Base-by-base conservation (phyloP, 306 rosid species). In the Gastrolobium bilobum region DNA sequence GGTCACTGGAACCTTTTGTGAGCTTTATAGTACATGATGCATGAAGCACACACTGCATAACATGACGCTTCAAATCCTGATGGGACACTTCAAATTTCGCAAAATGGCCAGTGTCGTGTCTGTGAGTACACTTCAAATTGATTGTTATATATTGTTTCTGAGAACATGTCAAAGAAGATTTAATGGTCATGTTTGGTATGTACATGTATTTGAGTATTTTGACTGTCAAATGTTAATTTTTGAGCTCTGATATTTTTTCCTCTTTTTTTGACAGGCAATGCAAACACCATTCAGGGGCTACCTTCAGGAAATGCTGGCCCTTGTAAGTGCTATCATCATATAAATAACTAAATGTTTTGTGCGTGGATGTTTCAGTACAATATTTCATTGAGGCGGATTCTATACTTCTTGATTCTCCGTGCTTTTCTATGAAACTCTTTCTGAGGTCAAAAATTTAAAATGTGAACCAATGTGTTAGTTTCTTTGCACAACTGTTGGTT, bases 231-330 rank as follows among this genome's bases (percentile, higher is more conserved):
- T 43, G 31, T 34, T 26, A 10, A 34, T 51, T 59, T 79, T 66
- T 74, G 29, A 79, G 10, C 54, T 31, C 81, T 73, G 14, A 5
- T 20, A 66, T 4, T 31, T 15, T 65, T 2, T 51, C 70, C 62
- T 13, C 29, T n/a, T 40, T 31, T 67, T 43, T 80, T 75, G 71
- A 73, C 91, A 96, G 99, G 87, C 91, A 29, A 75, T 85, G 96
- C 99, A 96, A 89, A 96, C 99, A 53, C 97, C 98, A 35, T 96
- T 95, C 90, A 89, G 99, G 89, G 75, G 85, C 87, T 93, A 95
- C 88, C 96, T 95, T 79, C 95, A 93, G 75, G 98, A 91, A 0
- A 95, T 95, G 97, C 90, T 87, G 74, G 60, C 91, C 73, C 87
- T 87, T 71, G 99, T 96, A 87, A 84, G 94, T 76, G 34, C 26